A percentile compares a stretch with the other conserved stretches of the same genome.
Evolutionary conservation across 345 rosid genomes (phyloP).

Genomic region (Lepidium africanum): DNA sequence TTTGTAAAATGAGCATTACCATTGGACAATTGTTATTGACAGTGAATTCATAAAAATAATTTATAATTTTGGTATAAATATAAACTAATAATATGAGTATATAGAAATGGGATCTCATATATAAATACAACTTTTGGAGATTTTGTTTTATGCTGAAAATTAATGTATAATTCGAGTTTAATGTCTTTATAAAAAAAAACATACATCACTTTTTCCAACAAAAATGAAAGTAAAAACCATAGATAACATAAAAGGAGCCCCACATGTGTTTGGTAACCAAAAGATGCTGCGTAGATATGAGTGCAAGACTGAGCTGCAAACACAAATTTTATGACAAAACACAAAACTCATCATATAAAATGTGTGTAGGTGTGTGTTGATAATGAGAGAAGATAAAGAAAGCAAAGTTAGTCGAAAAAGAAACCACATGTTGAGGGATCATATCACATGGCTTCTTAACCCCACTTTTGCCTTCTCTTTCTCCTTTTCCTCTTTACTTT

Average conservation of each 20-base stretch:
- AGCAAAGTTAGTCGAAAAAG: constrained; percentile 14
- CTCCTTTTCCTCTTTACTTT: too few relatives aligned
- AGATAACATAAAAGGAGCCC: constrained; percentile 16
- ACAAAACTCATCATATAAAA: background rate
- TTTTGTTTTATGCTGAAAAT: background rate
- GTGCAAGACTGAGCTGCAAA: constrained; percentile 21
- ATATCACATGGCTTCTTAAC: constrained; percentile 31
- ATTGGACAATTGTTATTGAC: too few relatives aligned
- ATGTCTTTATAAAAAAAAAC: background rate
- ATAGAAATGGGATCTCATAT: too few relatives aligned
- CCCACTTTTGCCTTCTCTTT: constrained; percentile 26
- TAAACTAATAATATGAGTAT: background rate
- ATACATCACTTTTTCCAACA: background rate
- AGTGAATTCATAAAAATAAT: too few relatives aligned
- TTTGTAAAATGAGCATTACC: too few relatives aligned
- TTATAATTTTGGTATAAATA: background rate
- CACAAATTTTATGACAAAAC: background rate
- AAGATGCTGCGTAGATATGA: constrained; percentile 27
- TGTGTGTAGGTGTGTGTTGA: background rate
- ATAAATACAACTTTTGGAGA: background rate
- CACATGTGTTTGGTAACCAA: constrained; percentile 29
- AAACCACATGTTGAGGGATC: constrained; percentile 29
- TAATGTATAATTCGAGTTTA: background rate
- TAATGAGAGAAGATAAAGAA: constrained; percentile 17
- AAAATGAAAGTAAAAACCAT: background rate